Conservation (phyloP, 768 basidiomycete genomes). For the Boletus sp. region DNA sequence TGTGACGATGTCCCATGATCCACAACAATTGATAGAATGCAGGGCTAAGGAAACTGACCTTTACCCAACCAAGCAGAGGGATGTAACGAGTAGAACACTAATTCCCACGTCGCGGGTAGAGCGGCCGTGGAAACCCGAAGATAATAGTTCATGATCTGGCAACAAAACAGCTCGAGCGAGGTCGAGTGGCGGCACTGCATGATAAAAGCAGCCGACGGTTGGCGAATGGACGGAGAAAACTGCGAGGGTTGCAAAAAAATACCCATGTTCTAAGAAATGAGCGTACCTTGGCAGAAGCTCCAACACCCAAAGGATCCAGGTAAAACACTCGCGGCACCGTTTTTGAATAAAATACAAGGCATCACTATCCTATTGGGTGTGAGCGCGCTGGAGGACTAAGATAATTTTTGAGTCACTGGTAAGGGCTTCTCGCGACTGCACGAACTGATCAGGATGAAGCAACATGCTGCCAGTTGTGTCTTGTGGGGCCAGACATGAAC, state of each 20-base stretch:
- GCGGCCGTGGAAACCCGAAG: constrained; percentile 11
- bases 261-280: neutral
- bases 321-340: neutral
- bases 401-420: neutral
- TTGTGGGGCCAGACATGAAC: constrained; percentile 3
- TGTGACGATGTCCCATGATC: constrained; percentile 22
- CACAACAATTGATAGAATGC: neutral
- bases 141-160: neutral
- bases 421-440: neutral
- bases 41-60: neutral
- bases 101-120: constrained; percentile 7
- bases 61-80: neutral
- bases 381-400: neutral
- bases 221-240: neutral
- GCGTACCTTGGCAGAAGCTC: neutral
- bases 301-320: neutral
- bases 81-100: neutral
- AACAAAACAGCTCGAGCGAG: neutral
- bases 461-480: neutral
- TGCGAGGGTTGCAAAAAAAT: neutral
- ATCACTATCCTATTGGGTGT: constrained; percentile 7
- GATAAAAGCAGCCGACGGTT: neutral
- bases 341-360: constrained; percentile 21
- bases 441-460: constrained; percentile 3
- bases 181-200: neutral